Evolutionary conservation across 148 eudicot genomes (phyloP).

Genomic region (Dysphania ambrosioides): DNA sequence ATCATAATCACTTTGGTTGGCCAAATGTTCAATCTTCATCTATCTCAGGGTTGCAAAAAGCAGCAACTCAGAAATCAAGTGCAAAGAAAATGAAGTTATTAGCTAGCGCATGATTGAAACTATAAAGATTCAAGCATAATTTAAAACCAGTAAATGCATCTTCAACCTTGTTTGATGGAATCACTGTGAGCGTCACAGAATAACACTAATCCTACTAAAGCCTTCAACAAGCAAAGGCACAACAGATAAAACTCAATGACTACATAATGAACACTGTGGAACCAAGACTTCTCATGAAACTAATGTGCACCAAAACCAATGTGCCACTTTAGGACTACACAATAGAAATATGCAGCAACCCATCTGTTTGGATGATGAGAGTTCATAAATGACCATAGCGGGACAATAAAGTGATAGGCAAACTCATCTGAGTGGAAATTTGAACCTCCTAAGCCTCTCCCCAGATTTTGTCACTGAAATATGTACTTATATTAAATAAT

Average conservation of each 20-base stretch:
- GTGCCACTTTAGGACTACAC: no score
- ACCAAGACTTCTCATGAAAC: background rate
- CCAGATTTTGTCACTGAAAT: background rate
- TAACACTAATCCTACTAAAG: background rate
- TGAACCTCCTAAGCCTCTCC: background rate
- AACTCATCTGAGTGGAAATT: background rate
- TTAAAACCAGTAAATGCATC: background rate
- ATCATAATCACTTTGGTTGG: background rate
- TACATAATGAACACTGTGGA: background rate
- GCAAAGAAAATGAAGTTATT: background rate
- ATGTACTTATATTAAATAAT: no score
- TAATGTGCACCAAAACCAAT: background rate
- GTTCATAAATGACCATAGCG: background rate
- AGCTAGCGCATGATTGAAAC: background rate
- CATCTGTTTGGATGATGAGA: background rate
- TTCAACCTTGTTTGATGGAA: background rate
- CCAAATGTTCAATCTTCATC: background rate
- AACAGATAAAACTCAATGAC: background rate
- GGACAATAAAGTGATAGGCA: background rate
- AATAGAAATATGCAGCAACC: conserved; percentile 13
- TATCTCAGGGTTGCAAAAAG: background rate
- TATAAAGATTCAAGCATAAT: background rate
- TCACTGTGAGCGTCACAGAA: background rate
- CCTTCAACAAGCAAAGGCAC: no score
- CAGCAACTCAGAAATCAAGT: background rate